Evolutionary conservation across 768 basidiomycete genomes (phyloP), one percentile per base, ranked within the genome.

Genomic region (Kwoniella mangroviensis): DNA sequence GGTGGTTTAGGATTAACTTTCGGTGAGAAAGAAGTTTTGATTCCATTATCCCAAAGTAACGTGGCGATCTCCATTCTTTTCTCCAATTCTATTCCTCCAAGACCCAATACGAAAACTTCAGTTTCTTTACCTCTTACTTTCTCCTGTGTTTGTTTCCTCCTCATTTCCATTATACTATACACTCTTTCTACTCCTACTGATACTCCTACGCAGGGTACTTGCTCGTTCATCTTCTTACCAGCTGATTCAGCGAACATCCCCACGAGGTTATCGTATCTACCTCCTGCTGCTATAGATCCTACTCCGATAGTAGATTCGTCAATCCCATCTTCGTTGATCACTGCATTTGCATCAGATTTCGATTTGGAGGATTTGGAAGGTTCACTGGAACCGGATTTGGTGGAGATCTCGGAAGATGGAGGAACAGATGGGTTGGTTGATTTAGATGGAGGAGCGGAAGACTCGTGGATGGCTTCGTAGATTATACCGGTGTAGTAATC

Each of bases 401-500:
- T 63, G 43, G 67, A 62, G n/a, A 40, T 41, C 78, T 77, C 7
- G 83, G 83, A 54, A 9, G 70, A 57, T 7, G 83, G 67, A 13
- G 86, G 77, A 0, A 87, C 86, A 57, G 86, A 79, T 1, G 87
- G 87, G 73, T 88, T 86, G 60, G 88, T 84, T 69, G 86, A 87
- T 85, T 93, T 89, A 2, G 89, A 90, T 0, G 96, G 95, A 1
- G 96, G 94, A 0, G 95, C 95, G 10, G 95, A 98, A 1, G 90
- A 92, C 79, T 93, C 94, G 51, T 94, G 92, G 71, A 92, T 88
- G 53, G 93, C 97, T 84, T 99, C 96, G 84, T 96, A 98, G 81
- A 98, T 98, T 77, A 99, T 90, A 19, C 97, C 97, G 1, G 96
- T 99, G 84, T 99, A 98, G 84, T 99, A 98, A 83, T 98, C 97